Evolutionary conservation across 306 rosid species (phyloP).

Genomic region (Pueraria montana): DNA sequence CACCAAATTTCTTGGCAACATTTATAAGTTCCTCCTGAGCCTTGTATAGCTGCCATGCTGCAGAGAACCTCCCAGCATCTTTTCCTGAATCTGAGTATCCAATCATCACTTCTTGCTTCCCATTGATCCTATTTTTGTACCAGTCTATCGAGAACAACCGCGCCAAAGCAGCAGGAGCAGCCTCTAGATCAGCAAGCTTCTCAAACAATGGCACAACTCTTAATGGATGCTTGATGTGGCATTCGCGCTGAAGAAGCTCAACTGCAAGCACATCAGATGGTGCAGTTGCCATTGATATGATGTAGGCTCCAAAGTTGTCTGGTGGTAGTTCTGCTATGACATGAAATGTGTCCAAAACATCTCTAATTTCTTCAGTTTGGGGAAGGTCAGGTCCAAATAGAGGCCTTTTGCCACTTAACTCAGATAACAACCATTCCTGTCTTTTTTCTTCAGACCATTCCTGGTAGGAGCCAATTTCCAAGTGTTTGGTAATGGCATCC

Average conservation of each 20-base stretch:
- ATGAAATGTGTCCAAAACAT: constrained; percentile 85
- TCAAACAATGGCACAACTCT: constrained; percentile 97
- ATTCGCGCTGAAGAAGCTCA: constrained; percentile 92
- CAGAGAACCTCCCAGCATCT: constrained; percentile 97
- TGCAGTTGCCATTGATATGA: constrained; percentile 97
- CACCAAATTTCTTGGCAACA: constrained; percentile 84
- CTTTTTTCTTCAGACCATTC: constrained; percentile 94
- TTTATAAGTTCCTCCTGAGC: constrained; percentile 96
- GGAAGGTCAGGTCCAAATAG: constrained; percentile 97
- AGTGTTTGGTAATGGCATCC: constrained; percentile 89
- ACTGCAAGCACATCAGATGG: constrained; percentile 97
- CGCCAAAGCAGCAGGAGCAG: constrained; percentile 95
- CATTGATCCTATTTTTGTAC: constrained; percentile 80
- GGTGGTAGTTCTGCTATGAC: constrained; percentile 93
- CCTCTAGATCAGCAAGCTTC: constrained; percentile 93
- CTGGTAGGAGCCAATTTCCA: constrained; percentile 89
- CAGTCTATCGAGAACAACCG: constrained; percentile 89
- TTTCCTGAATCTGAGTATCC: constrained; percentile 99
- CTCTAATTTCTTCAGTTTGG: constrained; percentile 88
- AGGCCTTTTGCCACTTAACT: constrained; percentile 89
- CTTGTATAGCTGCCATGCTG: constrained; percentile 97
- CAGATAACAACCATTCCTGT: constrained; percentile 94
- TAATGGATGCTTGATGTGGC: constrained; percentile 77
- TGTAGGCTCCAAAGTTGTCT: constrained; percentile 95
- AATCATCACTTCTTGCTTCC: constrained; percentile 99